Base-by-base conservation (phyloP, 371 early-diverging fungal species). In the Modicella reniformis region DNA sequence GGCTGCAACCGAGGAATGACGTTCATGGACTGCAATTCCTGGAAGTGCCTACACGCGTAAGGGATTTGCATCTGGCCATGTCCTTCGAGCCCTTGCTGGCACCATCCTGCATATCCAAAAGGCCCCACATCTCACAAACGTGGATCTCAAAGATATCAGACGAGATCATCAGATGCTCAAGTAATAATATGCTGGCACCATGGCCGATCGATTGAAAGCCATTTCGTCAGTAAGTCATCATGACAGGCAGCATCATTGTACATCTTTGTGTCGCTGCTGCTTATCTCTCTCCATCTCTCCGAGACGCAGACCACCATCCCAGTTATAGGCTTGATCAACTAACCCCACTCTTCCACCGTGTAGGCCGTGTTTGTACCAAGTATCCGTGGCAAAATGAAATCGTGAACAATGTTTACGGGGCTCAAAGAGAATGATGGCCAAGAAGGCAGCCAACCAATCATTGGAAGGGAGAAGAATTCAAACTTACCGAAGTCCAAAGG, bases 21-120 rank as follows among this genome's bases (percentile, higher is more conserved):
- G 76, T 98, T 98, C 99, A 99, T 99, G 44, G 93, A 86, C 90
- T 95, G 93, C 64, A 98, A 74, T 80, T 98, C 99, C 83, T 98
- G 98, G 92, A 98, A 98, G 50, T 96, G 86, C 82, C 96, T 97
- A 80, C 90, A 87, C n/a, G 98, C 99, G 82, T 99, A 99, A 12
- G 99, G 99, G 50, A 99, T 94, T 80, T 95, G 93, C 86, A 99
- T 92, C 48, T 86, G 41, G 92, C 92, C 82, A 99, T 92, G 53
- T 87, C 85, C 77, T 92, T 92, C 47, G 93, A 88, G 44, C 89
- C 89, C 83, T 95, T 93, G 85, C 65, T 94, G 93, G 85, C 99
- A 99, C 96, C 97, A 99, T 0, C 93, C 95, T 59, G 92, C 88
- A 75, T 93, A 94, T 34, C 96, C 66, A 99, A 84, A 47, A 99